A percentile compares a stretch with the other conserved stretches of the same genome.
These are phyloP conservation scores for Cryphonectria parasitica DNA, from an alignment of 2,329 filamentous ascomycete species.

Conservation along the genomic window DNA sequence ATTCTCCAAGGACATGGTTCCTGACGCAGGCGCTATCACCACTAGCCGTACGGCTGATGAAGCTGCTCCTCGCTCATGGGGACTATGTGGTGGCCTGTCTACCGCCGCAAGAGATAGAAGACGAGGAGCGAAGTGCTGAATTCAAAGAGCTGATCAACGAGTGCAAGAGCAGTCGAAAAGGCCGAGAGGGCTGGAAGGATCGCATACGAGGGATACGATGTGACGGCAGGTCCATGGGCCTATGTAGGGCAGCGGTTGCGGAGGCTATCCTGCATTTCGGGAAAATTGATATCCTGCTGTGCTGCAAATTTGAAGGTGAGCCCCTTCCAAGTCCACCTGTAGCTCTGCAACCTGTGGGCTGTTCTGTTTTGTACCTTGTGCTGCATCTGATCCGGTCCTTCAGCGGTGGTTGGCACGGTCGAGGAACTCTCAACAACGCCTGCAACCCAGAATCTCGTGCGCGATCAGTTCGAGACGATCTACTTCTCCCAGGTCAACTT, in stretches of 20 bases:
- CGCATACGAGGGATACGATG: slow-evolving; percentile 70
- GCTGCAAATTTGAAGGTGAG: slow-evolving; percentile 83
- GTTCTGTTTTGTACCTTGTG: not conserved
- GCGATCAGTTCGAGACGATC: slow-evolving; percentile 91
- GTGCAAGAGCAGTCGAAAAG: slow-evolving; percentile 64
- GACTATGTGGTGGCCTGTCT: slow-evolving; percentile 89
- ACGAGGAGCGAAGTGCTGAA: slow-evolving; percentile 74
- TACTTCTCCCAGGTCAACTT: slow-evolving; percentile 97
- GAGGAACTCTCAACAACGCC: slow-evolving; percentile 81
- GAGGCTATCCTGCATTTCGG: slow-evolving; percentile 85
- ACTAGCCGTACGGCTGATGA: slow-evolving; percentile 79
- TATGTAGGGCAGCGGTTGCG: slow-evolving; percentile 84
- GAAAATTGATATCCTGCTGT: slow-evolving; percentile 85
- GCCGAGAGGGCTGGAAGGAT: slow-evolving; percentile 78
- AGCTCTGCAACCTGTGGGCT: not conserved
- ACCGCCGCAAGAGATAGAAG: slow-evolving; percentile 76
- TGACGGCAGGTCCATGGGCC: slow-evolving; percentile 64
- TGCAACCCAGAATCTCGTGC: slow-evolving; percentile 76
- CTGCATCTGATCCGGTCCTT: slow-evolving; percentile 27
- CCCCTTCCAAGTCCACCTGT: not conserved
- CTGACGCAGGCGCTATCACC: slow-evolving; percentile 86
- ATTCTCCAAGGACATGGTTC: slow-evolving; percentile 88
- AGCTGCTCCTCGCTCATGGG: slow-evolving; percentile 83
- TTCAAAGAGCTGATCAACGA: slow-evolving; percentile 79
- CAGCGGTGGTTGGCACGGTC: slow-evolving; percentile 85